These are phyloP conservation scores for Metarhizium sp. DNA, from an alignment of 2,329 filamentous ascomycete species.

Conservation along the genomic window DNA sequence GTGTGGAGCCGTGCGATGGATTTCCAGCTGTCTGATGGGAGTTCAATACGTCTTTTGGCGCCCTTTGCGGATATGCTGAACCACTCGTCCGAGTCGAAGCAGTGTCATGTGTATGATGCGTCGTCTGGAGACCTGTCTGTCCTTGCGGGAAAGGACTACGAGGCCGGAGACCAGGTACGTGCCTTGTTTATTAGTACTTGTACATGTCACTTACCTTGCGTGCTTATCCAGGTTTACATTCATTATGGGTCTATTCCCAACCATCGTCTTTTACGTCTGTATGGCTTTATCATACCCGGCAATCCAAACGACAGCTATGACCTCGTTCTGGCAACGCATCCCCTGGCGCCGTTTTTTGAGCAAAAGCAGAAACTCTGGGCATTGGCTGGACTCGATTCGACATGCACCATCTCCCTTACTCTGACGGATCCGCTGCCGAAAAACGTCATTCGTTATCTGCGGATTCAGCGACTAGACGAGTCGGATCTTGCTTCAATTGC, in stretches of 20 bases:
- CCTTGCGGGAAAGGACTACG: slow-evolving; percentile 16
- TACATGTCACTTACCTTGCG: not conserved
- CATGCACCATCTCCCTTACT: slow-evolving; percentile 23
- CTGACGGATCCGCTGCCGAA: slow-evolving; percentile 22
- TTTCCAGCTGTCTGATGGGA: slow-evolving; percentile 14
- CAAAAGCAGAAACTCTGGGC: slow-evolving; percentile 25
- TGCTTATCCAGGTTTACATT: slow-evolving; percentile 11
- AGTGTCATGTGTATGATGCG: slow-evolving; percentile 25
- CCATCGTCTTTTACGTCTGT: slow-evolving; percentile 26
- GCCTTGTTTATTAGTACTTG: not conserved
- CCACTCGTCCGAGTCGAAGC: slow-evolving; percentile 22
- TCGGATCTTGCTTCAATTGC: slow-evolving; percentile 18
- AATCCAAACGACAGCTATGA: slow-evolving; percentile 27
- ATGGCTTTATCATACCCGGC: slow-evolving; percentile 25
- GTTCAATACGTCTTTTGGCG: slow-evolving; percentile 14
- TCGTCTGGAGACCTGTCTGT: slow-evolving; percentile 22
- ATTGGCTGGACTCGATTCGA: slow-evolving; percentile 20
- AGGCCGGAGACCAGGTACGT: slow-evolving; percentile 24
- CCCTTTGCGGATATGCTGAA: slow-evolving; percentile 28
- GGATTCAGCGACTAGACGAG: slow-evolving; percentile 23
- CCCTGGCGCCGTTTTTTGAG: slow-evolving; percentile 22
- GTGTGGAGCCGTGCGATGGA: slow-evolving; percentile 23
- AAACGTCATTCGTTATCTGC: slow-evolving; percentile 24
- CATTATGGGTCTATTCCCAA: slow-evolving; percentile 23
- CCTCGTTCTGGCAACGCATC: slow-evolving; percentile 24